These are phyloP conservation scores for Carnegiea gigantea DNA, from an alignment of 179 eudicot genomes.

Conservation along the genomic window DNA sequence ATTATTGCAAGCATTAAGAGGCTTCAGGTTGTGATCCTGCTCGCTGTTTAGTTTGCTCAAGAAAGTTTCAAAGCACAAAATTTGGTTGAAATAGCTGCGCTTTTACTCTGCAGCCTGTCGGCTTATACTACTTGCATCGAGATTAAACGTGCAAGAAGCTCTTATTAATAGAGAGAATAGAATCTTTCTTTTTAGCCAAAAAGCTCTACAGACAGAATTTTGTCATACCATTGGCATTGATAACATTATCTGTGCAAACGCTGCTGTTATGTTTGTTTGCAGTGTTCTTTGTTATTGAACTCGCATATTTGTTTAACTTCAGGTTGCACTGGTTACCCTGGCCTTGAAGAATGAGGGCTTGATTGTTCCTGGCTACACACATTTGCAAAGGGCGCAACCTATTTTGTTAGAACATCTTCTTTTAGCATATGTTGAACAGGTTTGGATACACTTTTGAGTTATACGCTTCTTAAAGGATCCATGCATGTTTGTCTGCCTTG, in stretches of 20 bases:
- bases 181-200: too few relatives aligned
- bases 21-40: slow-evolving; percentile 62
- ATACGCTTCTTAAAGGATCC: too few relatives aligned
- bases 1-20: slow-evolving; percentile 51
- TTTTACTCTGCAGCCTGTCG: too few relatives aligned
- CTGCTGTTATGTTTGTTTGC: not conserved
- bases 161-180: too few relatives aligned
- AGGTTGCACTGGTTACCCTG: slow-evolving; percentile 73
- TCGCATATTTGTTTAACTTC: slow-evolving; percentile 24
- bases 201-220: too few relatives aligned
- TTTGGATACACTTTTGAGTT: slow-evolving; percentile 20
- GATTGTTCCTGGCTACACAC: slow-evolving; percentile 98
- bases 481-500: too few relatives aligned
- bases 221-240: too few relatives aligned
- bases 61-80: not conserved
- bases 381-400: slow-evolving; percentile 98
- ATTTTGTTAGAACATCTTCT: slow-evolving; percentile 87
- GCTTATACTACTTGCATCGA: too few relatives aligned
- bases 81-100: not conserved
- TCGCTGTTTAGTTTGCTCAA: not conserved
- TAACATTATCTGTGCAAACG: too few relatives aligned
- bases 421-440: slow-evolving; percentile 95
- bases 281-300: not conserved
- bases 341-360: slow-evolving; percentile 78
- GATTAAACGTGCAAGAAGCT: too few relatives aligned